Base-by-base conservation (phyloP, 2,329 filamentous ascomycete genomes). In the Triangularia verruculosa region DNA sequence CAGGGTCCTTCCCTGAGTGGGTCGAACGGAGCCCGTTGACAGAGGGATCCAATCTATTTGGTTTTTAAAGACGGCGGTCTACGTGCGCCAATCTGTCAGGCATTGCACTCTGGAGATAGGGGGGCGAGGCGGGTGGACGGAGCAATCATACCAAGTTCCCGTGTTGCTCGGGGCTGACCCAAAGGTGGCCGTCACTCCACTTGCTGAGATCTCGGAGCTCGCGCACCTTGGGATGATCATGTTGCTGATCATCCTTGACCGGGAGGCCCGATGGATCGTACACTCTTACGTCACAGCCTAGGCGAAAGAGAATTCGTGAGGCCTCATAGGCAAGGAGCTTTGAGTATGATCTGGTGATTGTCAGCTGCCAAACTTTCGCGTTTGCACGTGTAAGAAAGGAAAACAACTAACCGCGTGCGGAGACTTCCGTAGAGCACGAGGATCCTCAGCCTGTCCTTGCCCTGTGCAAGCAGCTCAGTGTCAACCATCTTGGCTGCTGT, bases 41-140 rank as follows among this genome's bases (percentile, higher is more conserved):
- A 90, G 76, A 0, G 87, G 87, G 43, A 89, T 87, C 88, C 87
- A 89, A 72, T 90, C 87, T 56, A 89, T 89, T 67, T 89, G 86
- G 67, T 88, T 87, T 67, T 89, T 89, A 78, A 89, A 89, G 0
- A 89, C 83, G 3, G 81, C 85, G 0, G 86, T 89, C 79, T 84
- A 58, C 24, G 30, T 17, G 3, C 11, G 22, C 17, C 20, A 28
- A 17, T 55, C 25, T n/a, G 53, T 17, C 13, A 43, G n/a, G 11
- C 8, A 9, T 12, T 34, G 3, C 15, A 34, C 32, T 13, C 32
- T 13, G 6, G 11, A 34, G 4, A 4, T 9, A 12, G 12, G 32
- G 8, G 32, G 6, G n/a, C n/a, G n/a, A n/a, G n/a, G n/a, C n/a
- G n/a, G n/a, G n/a, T n/a, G n/a, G n/a, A n/a, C n/a, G n/a, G 32